A percentile compares a stretch with the other conserved stretches of the same genome.
phyloP scores from a whole-genome alignment of 2,329 filamentous ascomycete genomes.

The Teratosphaeria epicoccoides region DNA sequence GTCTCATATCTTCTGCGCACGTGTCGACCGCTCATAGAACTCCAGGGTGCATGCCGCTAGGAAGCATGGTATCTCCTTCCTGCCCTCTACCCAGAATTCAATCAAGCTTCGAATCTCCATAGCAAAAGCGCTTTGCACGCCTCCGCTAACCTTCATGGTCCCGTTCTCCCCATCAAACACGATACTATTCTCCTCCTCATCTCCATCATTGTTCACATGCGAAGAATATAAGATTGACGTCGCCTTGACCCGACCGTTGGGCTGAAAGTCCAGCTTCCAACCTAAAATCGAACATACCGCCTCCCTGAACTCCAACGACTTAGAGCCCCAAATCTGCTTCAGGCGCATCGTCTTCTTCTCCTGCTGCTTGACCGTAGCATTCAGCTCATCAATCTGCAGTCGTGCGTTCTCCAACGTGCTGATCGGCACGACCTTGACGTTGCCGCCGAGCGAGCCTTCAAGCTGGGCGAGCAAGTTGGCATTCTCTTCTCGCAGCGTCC shows the following conservation, averaged over 20 bases:
- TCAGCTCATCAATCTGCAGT: constrained; percentile 57
- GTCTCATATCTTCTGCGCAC: constrained; percentile 17
- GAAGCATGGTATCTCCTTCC: constrained; percentile 89
- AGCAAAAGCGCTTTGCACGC: constrained; percentile 77
- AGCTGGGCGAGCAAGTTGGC: constrained; percentile 68
- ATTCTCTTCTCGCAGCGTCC: constrained; percentile 72
- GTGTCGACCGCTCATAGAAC: constrained; percentile 64
- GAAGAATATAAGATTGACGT: constrained; percentile 70
- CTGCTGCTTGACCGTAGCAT: constrained; percentile 43
- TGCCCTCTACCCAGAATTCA: constrained; percentile 90
- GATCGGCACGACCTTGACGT: constrained; percentile 58
- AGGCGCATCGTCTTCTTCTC: constrained; percentile 78
- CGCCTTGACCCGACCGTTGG: constrained; percentile 91
- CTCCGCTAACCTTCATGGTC: constrained; percentile 95
- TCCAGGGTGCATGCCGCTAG: constrained; percentile 82
- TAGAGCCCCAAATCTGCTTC: constrained; percentile 85
- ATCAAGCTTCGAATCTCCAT: constrained; percentile 74
- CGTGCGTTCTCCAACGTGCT: constrained; percentile 66
- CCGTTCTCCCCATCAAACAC: constrained; percentile 89
- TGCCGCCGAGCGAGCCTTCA: constrained; percentile 29
- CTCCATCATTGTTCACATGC: constrained; percentile 24
- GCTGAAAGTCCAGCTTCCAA: constrained; percentile 91
- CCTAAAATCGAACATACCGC: constrained; percentile 85
- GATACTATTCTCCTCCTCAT: constrained; percentile 48
- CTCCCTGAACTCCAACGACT: constrained; percentile 89